A percentile compares a stretch with the other conserved stretches of the same genome.
These are phyloP conservation scores for Ceratobasidium sp. DNA, from an alignment of 1,284 basidiomycete species.

Conservation along the genomic window DNA sequence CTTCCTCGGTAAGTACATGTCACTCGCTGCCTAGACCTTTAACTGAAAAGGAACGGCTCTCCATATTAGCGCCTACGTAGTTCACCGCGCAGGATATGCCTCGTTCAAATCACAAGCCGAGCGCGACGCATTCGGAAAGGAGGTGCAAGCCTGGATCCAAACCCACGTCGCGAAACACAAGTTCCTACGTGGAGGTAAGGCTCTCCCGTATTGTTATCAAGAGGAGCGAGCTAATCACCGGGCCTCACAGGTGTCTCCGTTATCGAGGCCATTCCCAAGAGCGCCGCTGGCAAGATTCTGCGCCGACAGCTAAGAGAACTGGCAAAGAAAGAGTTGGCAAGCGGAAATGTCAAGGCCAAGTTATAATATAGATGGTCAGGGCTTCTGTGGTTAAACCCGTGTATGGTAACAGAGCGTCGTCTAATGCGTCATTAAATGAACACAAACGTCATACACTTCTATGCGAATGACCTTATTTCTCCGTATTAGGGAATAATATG, in stretches of 20 bases:
- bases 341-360: slow-evolving; percentile 24
- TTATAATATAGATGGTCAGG: too few species aligned
- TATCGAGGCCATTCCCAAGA: slow-evolving; percentile 69
- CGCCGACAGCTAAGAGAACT: slow-evolving; percentile 65
- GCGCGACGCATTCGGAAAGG: slow-evolving; percentile 52
- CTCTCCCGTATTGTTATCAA: neutral
- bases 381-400: too few species aligned
- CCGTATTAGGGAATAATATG: too few species aligned
- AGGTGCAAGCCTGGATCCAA: slow-evolving; percentile 67
- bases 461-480: neutral
- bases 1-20: slow-evolving; percentile 63
- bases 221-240: neutral
- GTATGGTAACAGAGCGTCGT: too few species aligned
- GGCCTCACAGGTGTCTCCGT: slow-evolving; percentile 54
- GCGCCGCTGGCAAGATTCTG: slow-evolving; percentile 75
- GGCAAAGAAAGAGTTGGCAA: slow-evolving; percentile 57
- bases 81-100: slow-evolving; percentile 50
- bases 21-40: neutral
- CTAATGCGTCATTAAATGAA: neutral
- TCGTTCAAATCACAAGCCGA: slow-evolving; percentile 36
- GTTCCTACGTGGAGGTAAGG: slow-evolving; percentile 62
- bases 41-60: neutral
- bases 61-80: slow-evolving; percentile 68
- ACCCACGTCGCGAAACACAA: slow-evolving; percentile 69
- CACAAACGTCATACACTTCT: neutral